These are phyloP conservation scores for Pseudogymnoascus sp. DNA, from an alignment of 2,329 filamentous ascomycete species.

Conservation along the genomic window DNA sequence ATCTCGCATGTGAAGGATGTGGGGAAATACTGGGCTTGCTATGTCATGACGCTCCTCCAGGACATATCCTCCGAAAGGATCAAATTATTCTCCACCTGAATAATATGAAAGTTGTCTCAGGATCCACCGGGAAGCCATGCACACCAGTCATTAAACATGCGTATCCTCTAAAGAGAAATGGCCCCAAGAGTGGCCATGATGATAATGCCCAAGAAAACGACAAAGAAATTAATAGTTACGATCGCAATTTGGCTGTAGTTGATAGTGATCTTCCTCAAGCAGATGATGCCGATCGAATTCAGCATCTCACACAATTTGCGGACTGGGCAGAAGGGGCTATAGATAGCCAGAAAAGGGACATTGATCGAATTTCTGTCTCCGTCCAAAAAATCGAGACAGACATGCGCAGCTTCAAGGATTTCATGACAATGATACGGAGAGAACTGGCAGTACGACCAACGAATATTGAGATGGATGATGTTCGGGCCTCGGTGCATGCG, in stretches of 20 bases:
- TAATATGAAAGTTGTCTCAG: slow-evolving; percentile 22
- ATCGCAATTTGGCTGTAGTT: neutral
- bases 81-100: slow-evolving; percentile 25
- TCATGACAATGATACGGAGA: slow-evolving; percentile 25
- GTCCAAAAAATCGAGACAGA: slow-evolving; percentile 24
- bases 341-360: slow-evolving; percentile 24
- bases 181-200: neutral
- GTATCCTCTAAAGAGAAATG: neutral
- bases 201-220: neutral
- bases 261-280: neutral
- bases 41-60: slow-evolving; percentile 26
- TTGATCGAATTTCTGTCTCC: slow-evolving; percentile 24
- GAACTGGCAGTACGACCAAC: slow-evolving; percentile 16
- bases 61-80: slow-evolving; percentile 24
- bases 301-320: slow-evolving; percentile 18
- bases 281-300: slow-evolving; percentile 11
- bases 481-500: slow-evolving; percentile 12
- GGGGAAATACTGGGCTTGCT: slow-evolving; percentile 22
- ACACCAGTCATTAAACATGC: slow-evolving; percentile 1
- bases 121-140: slow-evolving; percentile 19
- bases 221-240: neutral
- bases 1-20: slow-evolving; percentile 26
- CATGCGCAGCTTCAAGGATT: slow-evolving; percentile 25
- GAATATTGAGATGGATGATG: slow-evolving; percentile 11
- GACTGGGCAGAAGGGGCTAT: slow-evolving; percentile 24